Conservation (phyloP, 495 filamentous ascomycete genomes). For the Bathelium albidoporum region DNA sequence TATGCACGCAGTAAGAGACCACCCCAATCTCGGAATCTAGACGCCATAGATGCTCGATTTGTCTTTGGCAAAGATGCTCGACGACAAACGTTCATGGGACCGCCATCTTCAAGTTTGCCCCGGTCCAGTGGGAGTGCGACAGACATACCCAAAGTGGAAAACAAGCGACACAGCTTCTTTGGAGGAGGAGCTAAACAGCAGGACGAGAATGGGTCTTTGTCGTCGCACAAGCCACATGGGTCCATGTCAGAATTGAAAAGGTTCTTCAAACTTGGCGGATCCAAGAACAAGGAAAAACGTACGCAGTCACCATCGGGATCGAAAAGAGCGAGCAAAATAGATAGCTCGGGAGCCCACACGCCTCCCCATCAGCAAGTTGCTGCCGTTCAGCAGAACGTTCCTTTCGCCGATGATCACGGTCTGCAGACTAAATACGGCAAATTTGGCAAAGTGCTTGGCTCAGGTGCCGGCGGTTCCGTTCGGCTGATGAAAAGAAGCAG, state of each 20-base stretch:
- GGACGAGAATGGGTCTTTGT: slow-evolving; percentile 35
- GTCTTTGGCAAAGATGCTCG: slow-evolving; percentile 56
- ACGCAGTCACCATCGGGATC: slow-evolving; percentile 49
- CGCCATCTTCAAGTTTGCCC: slow-evolving; percentile 34
- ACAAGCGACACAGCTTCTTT: slow-evolving; percentile 40
- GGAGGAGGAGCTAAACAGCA: slow-evolving; percentile 31
- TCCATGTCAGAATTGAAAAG: slow-evolving; percentile 93
- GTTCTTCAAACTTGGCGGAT: slow-evolving; percentile 68
- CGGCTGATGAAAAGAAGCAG: slow-evolving; percentile 85
- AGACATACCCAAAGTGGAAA: slow-evolving; percentile 18
- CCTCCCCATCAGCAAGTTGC: slow-evolving; percentile 42
- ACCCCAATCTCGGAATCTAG: slow-evolving; percentile 56
- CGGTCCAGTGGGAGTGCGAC: slow-evolving; percentile 15
- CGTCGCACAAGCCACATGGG: slow-evolving; percentile 49
- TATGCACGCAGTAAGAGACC: slow-evolving; percentile 75
- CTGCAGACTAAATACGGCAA: slow-evolving; percentile 88
- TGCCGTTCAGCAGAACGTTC: slow-evolving; percentile 52
- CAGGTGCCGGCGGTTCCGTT: slow-evolving; percentile 91
- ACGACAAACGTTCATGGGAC: slow-evolving; percentile 30
- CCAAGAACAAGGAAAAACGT: slow-evolving; percentile 56
- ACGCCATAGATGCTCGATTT: slow-evolving; percentile 71
- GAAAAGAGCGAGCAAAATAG: slow-evolving; percentile 29
- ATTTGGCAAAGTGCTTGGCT: slow-evolving; percentile 83
- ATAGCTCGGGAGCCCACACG: slow-evolving; percentile 40
- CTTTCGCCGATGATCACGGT: slow-evolving; percentile 91